Evolutionary conservation across 495 filamentous ascomycete species (phyloP).

Genomic region (Annulohypoxylon stygium): DNA sequence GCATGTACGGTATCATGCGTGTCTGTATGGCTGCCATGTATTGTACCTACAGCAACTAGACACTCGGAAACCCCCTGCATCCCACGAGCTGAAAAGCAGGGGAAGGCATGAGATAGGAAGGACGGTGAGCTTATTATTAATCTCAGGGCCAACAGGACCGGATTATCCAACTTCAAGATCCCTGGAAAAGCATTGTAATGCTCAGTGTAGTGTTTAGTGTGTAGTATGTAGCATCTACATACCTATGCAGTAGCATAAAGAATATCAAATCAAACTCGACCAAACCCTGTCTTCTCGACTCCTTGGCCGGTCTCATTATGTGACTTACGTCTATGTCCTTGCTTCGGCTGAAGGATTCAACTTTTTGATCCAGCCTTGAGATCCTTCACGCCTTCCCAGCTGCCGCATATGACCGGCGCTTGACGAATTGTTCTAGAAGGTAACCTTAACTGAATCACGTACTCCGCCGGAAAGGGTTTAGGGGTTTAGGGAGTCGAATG

Average conservation of each 20-base stretch:
- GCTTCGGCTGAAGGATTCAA: constrained; percentile 19
- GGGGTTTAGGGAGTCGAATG: neutral
- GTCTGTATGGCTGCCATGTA: constrained; percentile 14
- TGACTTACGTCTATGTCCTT: neutral
- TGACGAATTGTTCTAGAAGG: constrained; percentile 38
- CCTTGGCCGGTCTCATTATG: constrained; percentile 13
- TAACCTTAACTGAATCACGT: constrained; percentile 5
- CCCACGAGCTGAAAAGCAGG: constrained; percentile 42
- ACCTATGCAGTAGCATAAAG: neutral
- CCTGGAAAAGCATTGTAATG: neutral
- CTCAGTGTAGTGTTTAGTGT: too few relatives aligned
- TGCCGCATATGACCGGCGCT: constrained; percentile 23
- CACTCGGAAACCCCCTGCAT: constrained; percentile 16
- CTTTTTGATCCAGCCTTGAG: constrained; percentile 9
- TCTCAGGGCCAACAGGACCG: constrained; percentile 28
- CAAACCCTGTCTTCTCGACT: neutral
- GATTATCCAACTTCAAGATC: constrained; percentile 18
- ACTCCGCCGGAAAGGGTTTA: neutral
- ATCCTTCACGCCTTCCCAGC: constrained; percentile 28
- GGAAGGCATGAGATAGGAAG: constrained; percentile 35
- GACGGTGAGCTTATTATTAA: constrained; percentile 29
- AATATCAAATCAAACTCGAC: neutral
- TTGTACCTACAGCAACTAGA: constrained; percentile 31
- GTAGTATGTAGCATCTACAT: neutral
- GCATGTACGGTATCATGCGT: constrained; percentile 15